These are phyloP conservation scores for Diospyros kaki DNA, from an alignment of 148 eudicot species.

Conservation along the genomic window DNA sequence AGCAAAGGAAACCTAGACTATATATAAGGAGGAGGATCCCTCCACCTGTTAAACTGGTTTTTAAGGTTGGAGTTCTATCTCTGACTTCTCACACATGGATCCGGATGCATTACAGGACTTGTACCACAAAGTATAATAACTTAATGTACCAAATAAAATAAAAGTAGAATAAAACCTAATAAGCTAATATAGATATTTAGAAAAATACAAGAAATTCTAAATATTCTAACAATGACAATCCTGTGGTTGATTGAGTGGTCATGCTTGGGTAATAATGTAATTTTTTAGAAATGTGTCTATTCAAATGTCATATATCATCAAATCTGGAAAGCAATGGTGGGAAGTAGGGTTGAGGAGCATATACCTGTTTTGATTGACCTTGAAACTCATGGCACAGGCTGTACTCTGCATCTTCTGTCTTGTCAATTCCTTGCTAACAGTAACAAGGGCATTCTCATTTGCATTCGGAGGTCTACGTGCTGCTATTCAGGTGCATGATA, in stretches of 20 bases:
- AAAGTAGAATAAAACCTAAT: too few relatives aligned
- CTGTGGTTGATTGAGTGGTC: background rate
- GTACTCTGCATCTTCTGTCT: conserved; percentile 67
- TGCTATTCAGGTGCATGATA: conserved; percentile 74
- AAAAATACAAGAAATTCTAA: too few relatives aligned
- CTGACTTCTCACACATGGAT: too few relatives aligned
- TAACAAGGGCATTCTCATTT: conserved; percentile 86
- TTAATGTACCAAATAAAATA: too few relatives aligned
- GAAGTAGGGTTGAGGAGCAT: background rate
- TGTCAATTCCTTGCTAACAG: conserved; percentile 68
- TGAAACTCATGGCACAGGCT: conserved; percentile 40
- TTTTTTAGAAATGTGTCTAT: background rate
- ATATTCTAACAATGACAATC: background rate
- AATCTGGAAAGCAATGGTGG: background rate
- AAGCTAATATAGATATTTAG: too few relatives aligned
- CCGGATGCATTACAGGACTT: too few relatives aligned
- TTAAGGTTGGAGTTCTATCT: too few relatives aligned
- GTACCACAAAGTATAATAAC: too few relatives aligned
- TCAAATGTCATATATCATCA: background rate
- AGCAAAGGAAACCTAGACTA: too few relatives aligned
- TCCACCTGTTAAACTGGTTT: too few relatives aligned
- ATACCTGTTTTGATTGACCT: background rate
- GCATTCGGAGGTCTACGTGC: conserved; percentile 97
- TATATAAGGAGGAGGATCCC: too few relatives aligned
- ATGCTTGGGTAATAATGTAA: background rate